A percentile compares a stretch with the other conserved stretches of the same genome.
Conservation (phyloP, 169 alveolate genomes). For the Theileria sp. region DNA sequence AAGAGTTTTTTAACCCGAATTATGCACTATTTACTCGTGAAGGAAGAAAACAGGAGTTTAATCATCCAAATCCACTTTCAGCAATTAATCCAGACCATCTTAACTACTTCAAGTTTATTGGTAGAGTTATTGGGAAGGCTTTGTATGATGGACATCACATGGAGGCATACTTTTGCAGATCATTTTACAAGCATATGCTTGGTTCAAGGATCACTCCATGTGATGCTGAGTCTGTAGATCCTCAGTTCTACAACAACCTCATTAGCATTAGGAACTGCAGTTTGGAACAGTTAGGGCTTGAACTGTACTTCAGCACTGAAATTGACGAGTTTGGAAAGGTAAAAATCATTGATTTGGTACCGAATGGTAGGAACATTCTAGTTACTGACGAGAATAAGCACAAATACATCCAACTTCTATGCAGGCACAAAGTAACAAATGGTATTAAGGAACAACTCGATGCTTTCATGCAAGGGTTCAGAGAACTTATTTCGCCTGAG, state of each 20-base stretch:
- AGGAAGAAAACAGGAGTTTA: conserved; percentile 88
- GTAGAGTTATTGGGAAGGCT: conserved; percentile 98
- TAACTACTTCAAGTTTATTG: conserved; percentile 95
- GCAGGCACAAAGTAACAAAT: conserved; percentile 92
- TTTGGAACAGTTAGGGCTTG: conserved; percentile 86
- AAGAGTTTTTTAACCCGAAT: conserved; percentile 98
- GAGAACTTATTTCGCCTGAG: conserved; percentile 94
- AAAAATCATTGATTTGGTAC: conserved; percentile 91
- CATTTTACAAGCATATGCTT: conserved; percentile 96
- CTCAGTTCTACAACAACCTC: conserved; percentile 92
- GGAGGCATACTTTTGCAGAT: conserved; percentile 97
- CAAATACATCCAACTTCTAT: conserved; percentile 91
- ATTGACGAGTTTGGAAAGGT: conserved; percentile 93
- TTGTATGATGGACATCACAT: conserved; percentile 93
- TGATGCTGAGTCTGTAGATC: conserved; percentile 98
- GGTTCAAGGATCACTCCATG: conserved; percentile 92
- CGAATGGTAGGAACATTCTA: conserved; percentile 90
- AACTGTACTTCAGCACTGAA: conserved; percentile 85
- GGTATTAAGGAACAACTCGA: conserved; percentile 92
- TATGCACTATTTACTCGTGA: conserved; percentile 91
- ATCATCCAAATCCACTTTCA: conserved; percentile 94
- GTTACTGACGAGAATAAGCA: conserved; percentile 91
- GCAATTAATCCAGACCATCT: conserved; percentile 93
- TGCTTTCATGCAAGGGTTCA: conserved; percentile 96
- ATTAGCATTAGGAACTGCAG: conserved; percentile 91